A percentile compares a stretch with the other conserved stretches of the same genome.
phyloP scores from a whole-genome alignment of 345 rosid genomes.

The Gossypium longicalyx region DNA sequence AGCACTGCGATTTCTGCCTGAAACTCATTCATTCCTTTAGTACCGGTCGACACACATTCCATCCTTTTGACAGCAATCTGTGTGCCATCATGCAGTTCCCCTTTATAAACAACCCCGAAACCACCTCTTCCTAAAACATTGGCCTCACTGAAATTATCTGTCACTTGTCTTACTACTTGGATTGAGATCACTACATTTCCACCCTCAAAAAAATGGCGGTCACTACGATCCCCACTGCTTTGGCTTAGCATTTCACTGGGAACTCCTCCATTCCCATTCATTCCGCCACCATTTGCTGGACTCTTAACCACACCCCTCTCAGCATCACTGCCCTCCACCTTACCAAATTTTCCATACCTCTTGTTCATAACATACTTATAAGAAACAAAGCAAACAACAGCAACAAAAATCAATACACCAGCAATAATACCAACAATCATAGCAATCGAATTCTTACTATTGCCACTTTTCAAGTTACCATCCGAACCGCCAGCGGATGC shows the following conservation, averaged over 20 bases:
- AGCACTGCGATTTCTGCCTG: slow-evolving; percentile 87
- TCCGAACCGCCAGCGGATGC: slow-evolving; percentile 14
- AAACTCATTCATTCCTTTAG: slow-evolving; percentile 75
- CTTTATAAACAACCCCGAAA: slow-evolving; percentile 80
- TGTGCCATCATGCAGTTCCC: slow-evolving; percentile 82
- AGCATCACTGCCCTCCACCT: slow-evolving; percentile 35
- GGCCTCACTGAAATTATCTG: slow-evolving; percentile 59
- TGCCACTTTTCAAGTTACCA: slow-evolving; percentile 20
- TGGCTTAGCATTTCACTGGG: slow-evolving; percentile 47
- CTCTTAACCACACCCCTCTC: slow-evolving; percentile 44
- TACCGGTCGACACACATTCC: slow-evolving; percentile 55
- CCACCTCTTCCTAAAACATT: slow-evolving; percentile 83
- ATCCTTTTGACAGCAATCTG: slow-evolving; percentile 84
- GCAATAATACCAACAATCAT: slow-evolving; percentile 44
- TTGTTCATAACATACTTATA: slow-evolving; percentile 42
- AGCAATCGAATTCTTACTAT: slow-evolving; percentile 30
- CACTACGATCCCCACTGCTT: slow-evolving; percentile 56
- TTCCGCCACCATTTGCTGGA: slow-evolving; percentile 20
- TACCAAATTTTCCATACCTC: slow-evolving; percentile 35
- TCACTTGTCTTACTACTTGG: slow-evolving; percentile 65
- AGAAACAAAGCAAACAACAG: slow-evolving; percentile 39
- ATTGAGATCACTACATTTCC: slow-evolving; percentile 63
- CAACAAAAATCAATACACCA: slow-evolving; percentile 42
- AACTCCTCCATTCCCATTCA: slow-evolving; percentile 33
- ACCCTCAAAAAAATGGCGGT: slow-evolving; percentile 46